Conservation (phyloP, 345 rosid genomes). For the Linum trigynum region DNA sequence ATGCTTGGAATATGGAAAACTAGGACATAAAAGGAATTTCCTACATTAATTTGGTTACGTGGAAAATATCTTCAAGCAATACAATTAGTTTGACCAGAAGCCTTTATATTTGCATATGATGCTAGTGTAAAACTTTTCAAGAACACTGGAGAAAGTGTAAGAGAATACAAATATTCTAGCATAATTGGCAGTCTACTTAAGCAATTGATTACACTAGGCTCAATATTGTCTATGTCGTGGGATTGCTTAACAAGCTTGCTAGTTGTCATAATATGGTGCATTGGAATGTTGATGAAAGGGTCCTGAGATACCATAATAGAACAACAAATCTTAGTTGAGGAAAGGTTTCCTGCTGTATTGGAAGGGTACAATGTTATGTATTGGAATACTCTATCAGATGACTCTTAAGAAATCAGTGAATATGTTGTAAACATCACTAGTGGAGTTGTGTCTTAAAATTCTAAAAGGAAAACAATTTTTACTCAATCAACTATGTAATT, state of each 20-base stretch:
- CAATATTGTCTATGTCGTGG: not conserved
- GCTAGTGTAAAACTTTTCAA: not conserved
- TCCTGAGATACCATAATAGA: not conserved
- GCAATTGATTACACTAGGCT: not conserved
- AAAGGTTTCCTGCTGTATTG: not conserved
- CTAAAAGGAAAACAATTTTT: not conserved
- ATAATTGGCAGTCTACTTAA: not conserved
- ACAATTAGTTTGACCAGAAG: not conserved
- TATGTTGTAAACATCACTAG: not conserved
- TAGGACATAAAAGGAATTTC: not conserved
- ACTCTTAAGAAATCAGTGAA: not conserved
- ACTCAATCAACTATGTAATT: not conserved
- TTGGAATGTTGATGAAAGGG: not conserved
- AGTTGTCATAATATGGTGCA: not conserved
- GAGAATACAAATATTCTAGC: not conserved
- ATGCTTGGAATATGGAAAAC: not conserved
- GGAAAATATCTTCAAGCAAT: not conserved
- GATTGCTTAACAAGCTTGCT: not conserved
- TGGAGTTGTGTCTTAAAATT: not conserved
- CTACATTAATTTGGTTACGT: not conserved
- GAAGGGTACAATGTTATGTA: slow-evolving; percentile 6
- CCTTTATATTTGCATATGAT: not conserved
- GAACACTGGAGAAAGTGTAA: not conserved
- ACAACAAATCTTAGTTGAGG: not conserved
- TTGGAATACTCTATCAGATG: not conserved